Conservation (phyloP, 2,329 filamentous ascomycete species). For the Neopestalotiopsis sp. region DNA sequence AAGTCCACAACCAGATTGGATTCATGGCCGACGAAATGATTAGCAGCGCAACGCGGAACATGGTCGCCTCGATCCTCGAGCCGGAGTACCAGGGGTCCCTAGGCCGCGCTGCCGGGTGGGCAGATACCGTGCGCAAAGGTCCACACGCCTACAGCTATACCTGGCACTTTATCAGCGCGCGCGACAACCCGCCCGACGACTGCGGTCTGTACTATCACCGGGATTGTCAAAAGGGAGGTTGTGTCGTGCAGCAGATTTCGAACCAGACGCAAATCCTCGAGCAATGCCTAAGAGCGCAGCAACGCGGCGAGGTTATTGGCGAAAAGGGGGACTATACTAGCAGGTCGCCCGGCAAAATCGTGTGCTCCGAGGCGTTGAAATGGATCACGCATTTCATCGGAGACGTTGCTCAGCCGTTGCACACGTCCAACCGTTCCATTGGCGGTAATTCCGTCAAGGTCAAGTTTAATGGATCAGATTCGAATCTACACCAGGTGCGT, state of each 20-base stretch:
- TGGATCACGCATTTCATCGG: constrained; percentile 5
- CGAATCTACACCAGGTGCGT: constrained; percentile 1
- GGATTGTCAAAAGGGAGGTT: background rate
- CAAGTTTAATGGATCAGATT: constrained; percentile 11
- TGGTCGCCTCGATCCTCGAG: constrained; percentile 7
- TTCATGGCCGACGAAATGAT: constrained; percentile 12
- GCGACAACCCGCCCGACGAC: constrained; percentile 6
- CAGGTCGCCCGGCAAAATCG: background rate
- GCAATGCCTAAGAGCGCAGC: background rate
- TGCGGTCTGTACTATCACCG: constrained; percentile 7
- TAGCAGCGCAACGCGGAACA: background rate
- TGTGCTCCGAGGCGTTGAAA: constrained; percentile 12
- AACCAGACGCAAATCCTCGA: constrained; percentile 10
- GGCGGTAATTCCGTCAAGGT: constrained; percentile 9
- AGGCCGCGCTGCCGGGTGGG: background rate
- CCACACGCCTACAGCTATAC: background rate
- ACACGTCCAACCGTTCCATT: background rate
- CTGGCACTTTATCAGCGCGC: constrained; percentile 8
- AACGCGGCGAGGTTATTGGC: background rate
- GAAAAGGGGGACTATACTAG: background rate
- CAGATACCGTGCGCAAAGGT: background rate
- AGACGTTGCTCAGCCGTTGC: constrained; percentile 8
- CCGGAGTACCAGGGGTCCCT: background rate
- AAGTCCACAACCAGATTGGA: constrained; percentile 9
- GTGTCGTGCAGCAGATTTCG: constrained; percentile 4